Base-by-base conservation (phyloP, 768 basidiomycete species). In the Termitomyces titanicus region DNA sequence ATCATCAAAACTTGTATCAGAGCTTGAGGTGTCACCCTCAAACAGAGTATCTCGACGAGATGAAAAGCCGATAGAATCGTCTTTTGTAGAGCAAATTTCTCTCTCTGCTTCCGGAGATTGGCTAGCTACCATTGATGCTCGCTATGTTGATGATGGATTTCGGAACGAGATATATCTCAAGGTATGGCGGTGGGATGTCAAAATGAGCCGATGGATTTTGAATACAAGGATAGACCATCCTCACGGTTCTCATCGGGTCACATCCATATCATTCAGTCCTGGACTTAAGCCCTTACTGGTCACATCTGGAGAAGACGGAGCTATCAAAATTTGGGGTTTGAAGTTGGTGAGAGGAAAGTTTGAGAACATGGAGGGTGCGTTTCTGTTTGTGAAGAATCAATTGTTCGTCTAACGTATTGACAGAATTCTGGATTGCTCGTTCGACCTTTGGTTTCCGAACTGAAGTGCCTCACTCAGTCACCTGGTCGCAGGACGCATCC, bases 1-100 rank as follows among this genome's bases (percentile, higher is more conserved):
- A 8, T 79, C 82, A 2, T 87, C 87, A 27, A 79, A 82, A 39
- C 77, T 94, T 0, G 65, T 92, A 3, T 86, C 86, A 44, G 96
- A 99, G 69, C 78, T 98, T 18, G 97, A 98, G 70, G 83, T 99
- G 8, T 86, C 92, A 1, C 93, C 96, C 20, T 94, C 94, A 25
- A 98, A 98, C 73, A 84, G 92, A 56, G 82, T 98, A 18, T 89
- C 94, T 13, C 77, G 88, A 61, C 77, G 84, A 61, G 92, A 92
- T 42, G 89, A 94, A 55, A 88, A 84, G 64, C 74, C 79, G 7
- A 67, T 94, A 39, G 86, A 90, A 58, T 85, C 89, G 9, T 80
- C 88, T 2, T 79, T 86, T 13, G 90, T 98, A 3, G 88, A 92
- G 47, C 77, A 75, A 10, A 81, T 80, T 6, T 81, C 78, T 5